A percentile compares a stretch with the other conserved stretches of the same genome.
phyloP scores from a whole-genome alignment of 805 yeast species.

The Saturnispora sanitii region DNA sequence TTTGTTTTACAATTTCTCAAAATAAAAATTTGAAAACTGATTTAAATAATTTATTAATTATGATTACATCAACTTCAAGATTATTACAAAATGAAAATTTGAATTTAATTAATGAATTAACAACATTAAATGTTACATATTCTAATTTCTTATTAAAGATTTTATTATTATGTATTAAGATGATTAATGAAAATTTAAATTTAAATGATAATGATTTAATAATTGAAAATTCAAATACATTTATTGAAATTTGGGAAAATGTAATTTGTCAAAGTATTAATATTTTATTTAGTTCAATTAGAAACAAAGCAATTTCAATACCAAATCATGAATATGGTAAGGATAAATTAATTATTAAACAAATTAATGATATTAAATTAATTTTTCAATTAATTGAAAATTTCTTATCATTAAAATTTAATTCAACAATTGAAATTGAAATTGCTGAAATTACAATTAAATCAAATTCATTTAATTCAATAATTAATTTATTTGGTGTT shows the following conservation, averaged over 20 bases:
- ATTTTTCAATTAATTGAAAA: conserved; percentile 56
- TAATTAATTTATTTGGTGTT: conserved; percentile 56
- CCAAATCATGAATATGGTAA: conserved; percentile 29
- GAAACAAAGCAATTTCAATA: conserved; percentile 40
- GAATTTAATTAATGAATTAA: conserved; percentile 35
- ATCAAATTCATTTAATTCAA: conserved; percentile 50
- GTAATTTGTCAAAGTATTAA: conserved; percentile 61
- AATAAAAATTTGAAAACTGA: conserved; percentile 23
- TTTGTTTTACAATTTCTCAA: conserved; percentile 31
- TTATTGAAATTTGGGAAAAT: conserved; percentile 49
- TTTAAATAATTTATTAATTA: conserved; percentile 30
- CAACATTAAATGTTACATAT: conserved; percentile 28
- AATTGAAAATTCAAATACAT: conserved; percentile 38
- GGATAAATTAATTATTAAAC: conserved; percentile 33
- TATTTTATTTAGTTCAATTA: conserved; percentile 46
- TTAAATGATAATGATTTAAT: conserved; percentile 29
- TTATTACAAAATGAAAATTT: conserved; percentile 42
- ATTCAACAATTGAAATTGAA: conserved; percentile 37
- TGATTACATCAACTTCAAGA: conserved; percentile 35
- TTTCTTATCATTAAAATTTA: conserved; percentile 40
- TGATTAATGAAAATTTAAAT: conserved; percentile 24
- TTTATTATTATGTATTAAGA: conserved; percentile 37
- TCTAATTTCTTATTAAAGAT: conserved; percentile 58
- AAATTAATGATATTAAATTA: conserved; percentile 55
- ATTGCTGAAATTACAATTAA: conserved; percentile 45